Evolutionary conservation across 1,284 basidiomycete species (phyloP).

Genomic region (Mycosarcoma mackinlayi): DNA sequence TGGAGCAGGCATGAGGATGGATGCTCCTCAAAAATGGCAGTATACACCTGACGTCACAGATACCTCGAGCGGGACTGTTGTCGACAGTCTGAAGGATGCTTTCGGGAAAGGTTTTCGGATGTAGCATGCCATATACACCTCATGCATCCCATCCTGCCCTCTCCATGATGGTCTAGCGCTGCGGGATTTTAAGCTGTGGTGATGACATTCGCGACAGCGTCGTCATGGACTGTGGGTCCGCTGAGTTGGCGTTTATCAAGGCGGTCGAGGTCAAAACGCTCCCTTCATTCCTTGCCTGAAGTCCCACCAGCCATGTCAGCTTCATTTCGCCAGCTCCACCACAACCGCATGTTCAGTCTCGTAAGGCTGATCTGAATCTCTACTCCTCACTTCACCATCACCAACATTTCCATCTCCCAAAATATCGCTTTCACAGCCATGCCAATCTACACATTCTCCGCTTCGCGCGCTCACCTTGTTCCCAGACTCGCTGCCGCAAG

Average conservation of each 20-base stretch:
- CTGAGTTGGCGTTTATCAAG: too few species aligned
- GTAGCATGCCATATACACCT: too few species aligned
- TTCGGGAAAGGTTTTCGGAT: background rate
- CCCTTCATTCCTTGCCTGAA: background rate
- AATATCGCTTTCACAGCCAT: background rate
- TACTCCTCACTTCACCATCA: background rate
- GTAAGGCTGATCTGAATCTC: too few species aligned
- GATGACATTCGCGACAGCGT: too few species aligned
- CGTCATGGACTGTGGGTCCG: too few species aligned
- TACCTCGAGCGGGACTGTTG: background rate
- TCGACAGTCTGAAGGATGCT: background rate
- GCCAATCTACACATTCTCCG: background rate
- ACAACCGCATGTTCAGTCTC: too few species aligned
- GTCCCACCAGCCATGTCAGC: conserved; percentile 9
- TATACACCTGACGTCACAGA: background rate
- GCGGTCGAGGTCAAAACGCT: too few species aligned
- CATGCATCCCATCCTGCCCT: too few species aligned
- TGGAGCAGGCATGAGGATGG: background rate
- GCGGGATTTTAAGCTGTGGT: too few species aligned
- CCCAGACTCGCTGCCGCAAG: background rate
- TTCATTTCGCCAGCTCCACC: background rate
- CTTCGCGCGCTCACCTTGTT: background rate
- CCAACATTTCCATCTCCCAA: background rate
- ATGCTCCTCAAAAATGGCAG: background rate
- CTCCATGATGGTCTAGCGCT: too few species aligned